phyloP scores from a whole-genome alignment of 192 early-diverging fungal species.

The Paraglomus occultum region DNA sequence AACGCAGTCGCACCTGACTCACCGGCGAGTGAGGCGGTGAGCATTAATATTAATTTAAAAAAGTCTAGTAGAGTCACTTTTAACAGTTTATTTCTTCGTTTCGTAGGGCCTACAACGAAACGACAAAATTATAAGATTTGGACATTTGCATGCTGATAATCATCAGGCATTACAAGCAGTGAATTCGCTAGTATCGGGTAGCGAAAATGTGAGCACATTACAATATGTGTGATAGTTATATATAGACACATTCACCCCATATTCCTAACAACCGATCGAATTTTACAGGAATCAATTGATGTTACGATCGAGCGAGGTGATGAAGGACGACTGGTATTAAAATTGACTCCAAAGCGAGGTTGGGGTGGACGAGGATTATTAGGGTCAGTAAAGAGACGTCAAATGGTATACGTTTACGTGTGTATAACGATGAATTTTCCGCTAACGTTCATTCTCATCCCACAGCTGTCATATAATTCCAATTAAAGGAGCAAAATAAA shows the following conservation, averaged over 20 bases:
- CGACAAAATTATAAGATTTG: slow-evolving; percentile 49
- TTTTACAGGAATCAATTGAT: slow-evolving; percentile 36
- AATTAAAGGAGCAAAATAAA: too few relatives aligned
- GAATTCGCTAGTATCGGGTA: slow-evolving; percentile 36
- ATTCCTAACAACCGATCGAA: background rate
- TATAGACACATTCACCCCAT: background rate
- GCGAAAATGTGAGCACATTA: slow-evolving; percentile 35
- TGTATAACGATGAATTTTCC: too few relatives aligned
- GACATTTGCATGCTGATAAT: slow-evolving; percentile 37
- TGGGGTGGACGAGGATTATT: slow-evolving; percentile 55
- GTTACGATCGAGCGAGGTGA: slow-evolving; percentile 40
- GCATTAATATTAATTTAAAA: background rate
- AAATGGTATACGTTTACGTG: background rate
- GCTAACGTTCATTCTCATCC: too few relatives aligned
- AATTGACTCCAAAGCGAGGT: slow-evolving; percentile 45
- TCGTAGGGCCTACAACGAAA: slow-evolving; percentile 44
- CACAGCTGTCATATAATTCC: too few relatives aligned
- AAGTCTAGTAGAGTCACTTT: background rate
- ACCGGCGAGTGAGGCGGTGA: slow-evolving; percentile 48
- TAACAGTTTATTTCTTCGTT: background rate
- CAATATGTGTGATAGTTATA: too few relatives aligned
- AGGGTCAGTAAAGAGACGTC: slow-evolving; percentile 34
- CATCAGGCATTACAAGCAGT: slow-evolving; percentile 39
- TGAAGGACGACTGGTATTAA: slow-evolving; percentile 25
- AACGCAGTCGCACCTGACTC: slow-evolving; percentile 60